Conservation (phyloP, 1,284 basidiomycete species). For the Singerocomus rubriflavus region DNA sequence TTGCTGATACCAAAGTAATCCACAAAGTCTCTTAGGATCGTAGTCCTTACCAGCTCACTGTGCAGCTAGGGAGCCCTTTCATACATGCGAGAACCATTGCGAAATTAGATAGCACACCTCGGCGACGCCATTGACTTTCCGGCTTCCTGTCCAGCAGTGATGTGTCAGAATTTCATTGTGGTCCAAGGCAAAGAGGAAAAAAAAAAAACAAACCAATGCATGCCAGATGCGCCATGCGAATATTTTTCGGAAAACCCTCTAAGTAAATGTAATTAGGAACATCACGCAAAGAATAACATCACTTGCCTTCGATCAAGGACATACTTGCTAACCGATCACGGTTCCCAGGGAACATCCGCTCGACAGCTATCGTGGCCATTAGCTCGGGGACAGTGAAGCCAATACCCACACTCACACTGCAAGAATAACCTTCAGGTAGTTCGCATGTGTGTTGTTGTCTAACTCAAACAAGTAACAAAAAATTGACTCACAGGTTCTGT, state of each 20-base stretch:
- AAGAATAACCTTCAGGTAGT: constrained; percentile 52
- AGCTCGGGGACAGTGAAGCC: neutral
- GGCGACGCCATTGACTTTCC: constrained; percentile 94
- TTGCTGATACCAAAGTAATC: constrained; percentile 79
- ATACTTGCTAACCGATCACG: constrained; percentile 76
- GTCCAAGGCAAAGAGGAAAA: no score
- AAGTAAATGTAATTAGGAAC: constrained; percentile 3
- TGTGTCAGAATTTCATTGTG: neutral
- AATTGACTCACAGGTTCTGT: constrained; percentile 47
- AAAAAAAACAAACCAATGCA: constrained; percentile 54
- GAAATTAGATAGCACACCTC: constrained; percentile 49
- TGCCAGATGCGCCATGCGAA: constrained; percentile 87
- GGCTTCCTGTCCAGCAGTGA: constrained; percentile 48
- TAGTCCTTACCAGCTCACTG: constrained; percentile 70
- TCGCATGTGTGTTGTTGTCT: neutral
- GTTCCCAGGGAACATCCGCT: constrained; percentile 86
- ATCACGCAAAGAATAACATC: neutral
- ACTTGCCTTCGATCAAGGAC: constrained; percentile 81
- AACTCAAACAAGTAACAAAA: neutral
- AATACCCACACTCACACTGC: constrained; percentile 43
- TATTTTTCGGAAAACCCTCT: constrained; percentile 82
- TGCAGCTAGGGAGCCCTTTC: constrained; percentile 47
- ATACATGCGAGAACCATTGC: neutral
- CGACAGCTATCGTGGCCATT: constrained; percentile 58
- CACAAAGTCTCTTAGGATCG: constrained; percentile 90